phyloP scores from a whole-genome alignment of 345 rosid species.

The Eucalyptus pauciflora region DNA sequence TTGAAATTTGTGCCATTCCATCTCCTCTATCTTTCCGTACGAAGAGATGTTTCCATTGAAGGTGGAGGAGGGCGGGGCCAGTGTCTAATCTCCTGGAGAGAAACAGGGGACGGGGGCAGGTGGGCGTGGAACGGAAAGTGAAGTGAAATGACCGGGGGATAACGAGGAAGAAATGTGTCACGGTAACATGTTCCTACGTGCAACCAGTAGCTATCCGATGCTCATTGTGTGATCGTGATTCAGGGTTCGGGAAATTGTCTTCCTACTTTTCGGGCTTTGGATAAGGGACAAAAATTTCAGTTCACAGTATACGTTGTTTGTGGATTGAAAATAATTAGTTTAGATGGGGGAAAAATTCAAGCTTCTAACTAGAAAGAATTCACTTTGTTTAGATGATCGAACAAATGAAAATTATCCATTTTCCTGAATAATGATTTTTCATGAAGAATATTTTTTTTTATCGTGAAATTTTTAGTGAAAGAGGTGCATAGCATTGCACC shows the following conservation, averaged over 20 bases:
- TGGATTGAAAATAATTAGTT: neutral
- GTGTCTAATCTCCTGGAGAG: neutral
- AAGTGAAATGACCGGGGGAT: neutral
- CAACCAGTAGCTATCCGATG: neutral
- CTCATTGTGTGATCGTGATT: neutral
- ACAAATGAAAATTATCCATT: too few relatives aligned
- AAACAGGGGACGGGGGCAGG: neutral
- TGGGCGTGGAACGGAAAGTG: neutral
- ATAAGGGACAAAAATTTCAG: too few relatives aligned
- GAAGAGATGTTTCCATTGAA: neutral
- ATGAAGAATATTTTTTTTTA: neutral
- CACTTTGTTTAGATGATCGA: too few relatives aligned
- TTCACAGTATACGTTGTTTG: too few relatives aligned
- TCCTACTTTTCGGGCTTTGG: too few relatives aligned
- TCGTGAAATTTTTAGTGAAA: too few relatives aligned
- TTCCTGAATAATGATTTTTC: too few relatives aligned
- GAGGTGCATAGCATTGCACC: accelerated
- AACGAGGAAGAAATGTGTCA: neutral
- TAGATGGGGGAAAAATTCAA: too few relatives aligned
- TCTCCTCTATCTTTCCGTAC: neutral
- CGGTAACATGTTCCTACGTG: neutral
- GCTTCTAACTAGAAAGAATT: too few relatives aligned
- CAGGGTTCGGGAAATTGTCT: too few relatives aligned
- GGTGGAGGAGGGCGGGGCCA: neutral
- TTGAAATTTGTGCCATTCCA: neutral